A percentile compares a stretch with the other conserved stretches of the same genome.
These are phyloP conservation scores for Candida neerlandica DNA, from an alignment of 1,139 yeast species.

Conservation along the genomic window DNA sequence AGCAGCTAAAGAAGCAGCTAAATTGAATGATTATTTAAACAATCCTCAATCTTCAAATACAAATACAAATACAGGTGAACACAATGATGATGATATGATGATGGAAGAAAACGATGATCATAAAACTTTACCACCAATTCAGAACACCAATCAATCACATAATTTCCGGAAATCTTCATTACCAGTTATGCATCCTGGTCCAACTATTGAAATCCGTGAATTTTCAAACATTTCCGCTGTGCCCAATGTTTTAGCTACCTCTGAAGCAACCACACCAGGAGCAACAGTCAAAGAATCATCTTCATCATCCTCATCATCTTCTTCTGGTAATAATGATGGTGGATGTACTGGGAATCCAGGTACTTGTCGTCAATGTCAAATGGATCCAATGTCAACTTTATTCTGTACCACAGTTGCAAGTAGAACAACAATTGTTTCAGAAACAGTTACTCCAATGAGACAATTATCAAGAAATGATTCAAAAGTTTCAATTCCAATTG, in stretches of 20 bases:
- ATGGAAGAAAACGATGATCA: slow-evolving; percentile 21
- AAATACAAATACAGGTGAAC: slow-evolving; percentile 11
- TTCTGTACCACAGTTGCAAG: slow-evolving; percentile 86
- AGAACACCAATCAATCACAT: slow-evolving; percentile 22
- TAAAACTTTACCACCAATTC: slow-evolving; percentile 41
- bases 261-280: slow-evolving; percentile 7
- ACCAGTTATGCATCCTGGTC: slow-evolving; percentile 70
- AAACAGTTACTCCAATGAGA: slow-evolving; percentile 9
- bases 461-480: slow-evolving; percentile 16
- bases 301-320: too few relatives aligned
- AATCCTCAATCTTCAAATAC: slow-evolving; percentile 8
- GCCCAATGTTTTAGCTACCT: slow-evolving; percentile 33
- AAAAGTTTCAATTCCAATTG: slow-evolving; percentile 17
- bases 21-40: slow-evolving; percentile 32
- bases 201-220: slow-evolving; percentile 55
- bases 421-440: slow-evolving; percentile 23
- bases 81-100: slow-evolving; percentile 15
- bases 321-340: slow-evolving; percentile 19
- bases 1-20: slow-evolving; percentile 64
- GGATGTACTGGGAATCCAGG: slow-evolving; percentile 92
- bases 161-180: slow-evolving; percentile 38
- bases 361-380: slow-evolving; percentile 79
- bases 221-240: slow-evolving; percentile 46
- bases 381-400: slow-evolving; percentile 85
- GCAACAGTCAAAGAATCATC: slow-evolving; percentile 14